Evolutionary conservation across 73 alveolate species (phyloP).

Genomic region (Paramecium caudatum): DNA sequence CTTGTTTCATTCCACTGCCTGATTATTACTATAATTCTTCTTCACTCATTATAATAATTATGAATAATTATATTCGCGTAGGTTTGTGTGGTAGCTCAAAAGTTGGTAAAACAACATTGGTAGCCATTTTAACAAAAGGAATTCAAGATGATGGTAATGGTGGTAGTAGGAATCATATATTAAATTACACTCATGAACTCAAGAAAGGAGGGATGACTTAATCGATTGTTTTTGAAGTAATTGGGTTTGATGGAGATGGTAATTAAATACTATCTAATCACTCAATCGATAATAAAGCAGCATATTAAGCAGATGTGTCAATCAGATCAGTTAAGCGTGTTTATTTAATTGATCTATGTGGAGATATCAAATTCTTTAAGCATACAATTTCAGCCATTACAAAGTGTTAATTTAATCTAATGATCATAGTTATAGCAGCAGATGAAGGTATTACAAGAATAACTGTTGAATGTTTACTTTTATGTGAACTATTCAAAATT

Average conservation of each 20-base stretch:
- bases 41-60: conserved; percentile 67
- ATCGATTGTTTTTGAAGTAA: neutral
- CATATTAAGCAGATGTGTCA: neutral
- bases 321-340: neutral
- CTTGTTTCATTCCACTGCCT: neutral
- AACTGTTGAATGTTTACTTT: neutral
- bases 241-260: neutral
- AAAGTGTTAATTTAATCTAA: neutral
- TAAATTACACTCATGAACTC: conserved; percentile 24
- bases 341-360: neutral
- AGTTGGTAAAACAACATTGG: conserved; percentile 14
- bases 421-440: conserved; percentile 7
- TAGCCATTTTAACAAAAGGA: neutral
- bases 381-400: neutral
- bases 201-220: conserved; percentile 6
- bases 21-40: conserved; percentile 18
- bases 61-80: too few species aligned
- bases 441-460: conserved; percentile 38
- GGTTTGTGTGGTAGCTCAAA: neutral
- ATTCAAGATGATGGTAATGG: neutral
- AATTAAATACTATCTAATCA: neutral
- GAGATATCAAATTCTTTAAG: conserved; percentile 43
- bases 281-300: neutral
- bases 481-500: neutral
- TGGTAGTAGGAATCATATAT: neutral